These are phyloP conservation scores for Cardamine chenopodiifolia DNA, from an alignment of 345 rosid species.

Conservation along the genomic window DNA sequence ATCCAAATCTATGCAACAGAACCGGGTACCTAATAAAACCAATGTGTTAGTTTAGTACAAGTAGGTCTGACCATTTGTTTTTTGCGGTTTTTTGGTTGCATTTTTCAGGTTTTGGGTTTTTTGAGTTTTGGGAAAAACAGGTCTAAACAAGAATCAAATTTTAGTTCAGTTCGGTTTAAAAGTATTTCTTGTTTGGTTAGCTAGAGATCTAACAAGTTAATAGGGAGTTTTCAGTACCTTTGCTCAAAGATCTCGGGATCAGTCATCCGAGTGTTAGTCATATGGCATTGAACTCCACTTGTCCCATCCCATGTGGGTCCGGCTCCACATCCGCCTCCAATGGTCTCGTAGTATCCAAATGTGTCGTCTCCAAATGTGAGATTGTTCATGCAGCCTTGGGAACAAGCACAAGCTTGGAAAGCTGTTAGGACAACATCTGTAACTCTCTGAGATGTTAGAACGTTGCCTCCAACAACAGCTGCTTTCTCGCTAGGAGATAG, in stretches of 20 bases:
- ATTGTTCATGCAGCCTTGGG: constrained; percentile 98
- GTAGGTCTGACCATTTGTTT: not conserved
- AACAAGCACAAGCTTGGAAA: constrained; percentile 94
- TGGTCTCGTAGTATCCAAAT: constrained; percentile 92
- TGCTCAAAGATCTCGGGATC: constrained; percentile 98
- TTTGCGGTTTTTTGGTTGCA: not conserved
- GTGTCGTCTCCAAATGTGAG: constrained; percentile 90
- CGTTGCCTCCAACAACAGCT: constrained; percentile 98
- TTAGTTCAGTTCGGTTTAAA: no score
- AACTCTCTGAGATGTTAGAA: constrained; percentile 86
- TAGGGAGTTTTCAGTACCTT: constrained; percentile 41
- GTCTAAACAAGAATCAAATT: no score
- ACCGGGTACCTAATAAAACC: constrained; percentile 67
- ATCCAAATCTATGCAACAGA: constrained; percentile 72
- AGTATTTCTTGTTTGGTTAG: no score
- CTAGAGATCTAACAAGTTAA: not conserved
- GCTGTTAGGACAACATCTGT: constrained; percentile 89
- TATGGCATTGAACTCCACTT: constrained; percentile 95
- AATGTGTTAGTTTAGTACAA: constrained; percentile 12
- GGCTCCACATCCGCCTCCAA: constrained; percentile 95
- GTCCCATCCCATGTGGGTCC: constrained; percentile 92
- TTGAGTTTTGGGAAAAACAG: no score
- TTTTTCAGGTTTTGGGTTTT: not conserved
- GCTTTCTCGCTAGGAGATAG: constrained; percentile 94
- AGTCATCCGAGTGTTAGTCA: constrained; percentile 98